These are phyloP conservation scores for Amphibolis antarctica DNA, from an alignment of 106 monocot species.

Conservation along the genomic window DNA sequence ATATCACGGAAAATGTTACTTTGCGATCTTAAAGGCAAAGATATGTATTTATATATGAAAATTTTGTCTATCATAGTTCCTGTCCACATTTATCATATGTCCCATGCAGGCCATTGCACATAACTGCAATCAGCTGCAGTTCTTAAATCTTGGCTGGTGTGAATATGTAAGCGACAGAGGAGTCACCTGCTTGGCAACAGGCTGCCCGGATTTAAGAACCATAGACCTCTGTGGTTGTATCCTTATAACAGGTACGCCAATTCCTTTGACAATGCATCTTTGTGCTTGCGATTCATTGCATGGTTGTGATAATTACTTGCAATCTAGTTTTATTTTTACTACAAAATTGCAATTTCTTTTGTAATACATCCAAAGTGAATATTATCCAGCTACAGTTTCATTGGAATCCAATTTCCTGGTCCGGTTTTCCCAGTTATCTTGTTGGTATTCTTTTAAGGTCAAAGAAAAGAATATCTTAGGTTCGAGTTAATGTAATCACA, in stretches of 20 bases:
- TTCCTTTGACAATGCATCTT: not conserved
- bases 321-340: too few relatives aligned
- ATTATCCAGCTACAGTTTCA: too few relatives aligned
- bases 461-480: too few relatives aligned
- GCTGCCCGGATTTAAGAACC: slow-evolving; percentile 79
- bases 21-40: too few relatives aligned
- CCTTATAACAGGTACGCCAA: slow-evolving; percentile 75
- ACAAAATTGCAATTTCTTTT: too few relatives aligned
- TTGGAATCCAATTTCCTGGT: too few relatives aligned
- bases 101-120: slow-evolving; percentile 63
- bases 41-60: not conserved
- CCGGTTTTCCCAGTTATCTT: too few relatives aligned
- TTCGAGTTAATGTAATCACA: too few relatives aligned
- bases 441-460: too few relatives aligned
- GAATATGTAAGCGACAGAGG: slow-evolving; percentile 76
- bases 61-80: not conserved
- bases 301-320: too few relatives aligned
- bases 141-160: slow-evolving; percentile 87
- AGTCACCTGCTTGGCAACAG: slow-evolving; percentile 62
- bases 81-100: not conserved
- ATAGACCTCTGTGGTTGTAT: slow-evolving; percentile 86
- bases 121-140: slow-evolving; percentile 60
- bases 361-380: too few relatives aligned
- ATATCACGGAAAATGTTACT: not conserved
- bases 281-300: not conserved